phyloP scores from a whole-genome alignment of 768 basidiomycete species.

The Lactifluus rugatus region DNA sequence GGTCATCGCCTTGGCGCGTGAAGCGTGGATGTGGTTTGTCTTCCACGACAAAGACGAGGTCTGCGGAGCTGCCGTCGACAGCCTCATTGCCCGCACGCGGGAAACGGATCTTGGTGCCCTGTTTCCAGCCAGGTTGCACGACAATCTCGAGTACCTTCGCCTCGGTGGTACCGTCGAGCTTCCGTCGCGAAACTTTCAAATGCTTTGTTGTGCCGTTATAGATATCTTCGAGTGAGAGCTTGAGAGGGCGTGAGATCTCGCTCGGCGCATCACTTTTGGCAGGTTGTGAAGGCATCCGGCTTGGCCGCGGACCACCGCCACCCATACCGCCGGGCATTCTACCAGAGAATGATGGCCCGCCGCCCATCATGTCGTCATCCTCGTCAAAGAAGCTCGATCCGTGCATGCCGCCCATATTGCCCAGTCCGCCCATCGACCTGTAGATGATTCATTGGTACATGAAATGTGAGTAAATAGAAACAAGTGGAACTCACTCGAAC shows the following conservation, averaged over 20 bases:
- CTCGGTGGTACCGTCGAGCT: conserved; percentile 65
- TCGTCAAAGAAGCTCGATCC: conserved; percentile 25
- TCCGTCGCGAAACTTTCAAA: conserved; percentile 72
- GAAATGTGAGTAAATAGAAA: not conserved
- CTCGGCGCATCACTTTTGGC: conserved; percentile 24
- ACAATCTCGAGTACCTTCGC: conserved; percentile 79
- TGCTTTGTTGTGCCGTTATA: conserved; percentile 80
- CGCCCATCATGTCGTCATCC: conserved; percentile 41
- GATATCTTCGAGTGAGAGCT: conserved; percentile 78
- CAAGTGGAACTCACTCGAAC: conserved; percentile 58
- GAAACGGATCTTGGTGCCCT: conserved; percentile 90
- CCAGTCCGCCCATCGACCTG: conserved; percentile 40
- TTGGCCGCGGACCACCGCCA: conserved; percentile 3
- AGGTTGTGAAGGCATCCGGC: conserved; percentile 22
- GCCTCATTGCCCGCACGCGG: conserved; percentile 79
- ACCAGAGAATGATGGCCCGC: conserved; percentile 28
- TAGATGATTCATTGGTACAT: conserved; percentile 2
- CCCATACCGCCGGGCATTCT: conserved; percentile 52
- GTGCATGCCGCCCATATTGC: conserved; percentile 28
- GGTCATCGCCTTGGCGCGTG: conserved; percentile 73
- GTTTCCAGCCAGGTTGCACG: conserved; percentile 88
- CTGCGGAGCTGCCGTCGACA: conserved; percentile 57
- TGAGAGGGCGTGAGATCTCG: conserved; percentile 75
- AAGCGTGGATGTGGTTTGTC: conserved; percentile 82
- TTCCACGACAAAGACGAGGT: conserved; percentile 95